Conservation (phyloP, 2,329 filamentous ascomycete genomes). For the Zarea fungicola region DNA sequence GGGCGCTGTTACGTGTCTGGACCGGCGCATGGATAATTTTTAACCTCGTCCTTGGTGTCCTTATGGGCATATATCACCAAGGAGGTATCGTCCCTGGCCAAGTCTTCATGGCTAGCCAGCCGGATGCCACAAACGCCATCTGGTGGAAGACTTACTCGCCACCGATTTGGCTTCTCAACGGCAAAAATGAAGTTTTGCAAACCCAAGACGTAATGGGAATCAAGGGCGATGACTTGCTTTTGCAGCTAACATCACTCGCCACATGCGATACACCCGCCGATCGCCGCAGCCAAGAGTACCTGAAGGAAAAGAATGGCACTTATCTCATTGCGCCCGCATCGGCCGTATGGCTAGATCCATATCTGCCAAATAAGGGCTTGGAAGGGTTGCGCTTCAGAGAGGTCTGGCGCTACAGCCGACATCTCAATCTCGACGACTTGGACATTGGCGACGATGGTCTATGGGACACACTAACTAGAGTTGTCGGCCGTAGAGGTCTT, state of each 20-base stretch:
- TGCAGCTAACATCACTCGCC: conserved; percentile 52
- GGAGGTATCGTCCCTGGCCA: conserved; percentile 72
- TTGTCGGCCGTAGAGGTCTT: conserved; percentile 59
- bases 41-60: conserved; percentile 59
- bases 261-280: conserved; percentile 58
- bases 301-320: conserved; percentile 58
- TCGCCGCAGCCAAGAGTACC: conserved; percentile 48
- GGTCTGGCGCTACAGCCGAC: conserved; percentile 62
- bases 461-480: conserved; percentile 63
- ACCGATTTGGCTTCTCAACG: conserved; percentile 73
- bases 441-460: conserved; percentile 74
- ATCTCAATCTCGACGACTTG: conserved; percentile 75
- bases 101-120: conserved; percentile 65
- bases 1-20: conserved; percentile 48
- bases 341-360: conserved; percentile 63
- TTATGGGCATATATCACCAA: conserved; percentile 82
- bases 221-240: conserved; percentile 54
- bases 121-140: conserved; percentile 62
- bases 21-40: conserved; percentile 61
- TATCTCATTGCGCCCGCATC: conserved; percentile 71
- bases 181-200: conserved; percentile 65
- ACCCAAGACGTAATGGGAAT: conserved; percentile 73
- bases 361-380: conserved; percentile 52
- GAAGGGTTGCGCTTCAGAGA: conserved; percentile 60
- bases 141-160: conserved; percentile 89